Conservation (phyloP, 768 basidiomycete genomes). For the Megacollybia marginata region DNA sequence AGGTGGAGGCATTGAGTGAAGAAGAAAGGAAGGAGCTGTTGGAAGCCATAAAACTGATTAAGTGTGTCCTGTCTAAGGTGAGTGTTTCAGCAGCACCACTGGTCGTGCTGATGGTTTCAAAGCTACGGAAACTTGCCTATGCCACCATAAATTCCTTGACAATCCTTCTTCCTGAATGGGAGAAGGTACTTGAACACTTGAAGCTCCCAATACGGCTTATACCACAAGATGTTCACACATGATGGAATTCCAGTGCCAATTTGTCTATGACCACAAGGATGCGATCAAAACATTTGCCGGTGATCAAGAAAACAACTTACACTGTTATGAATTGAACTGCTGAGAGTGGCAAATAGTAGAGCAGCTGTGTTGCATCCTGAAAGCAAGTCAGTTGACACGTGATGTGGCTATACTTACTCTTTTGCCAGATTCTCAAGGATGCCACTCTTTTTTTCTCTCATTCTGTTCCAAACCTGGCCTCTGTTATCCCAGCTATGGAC, state of each 20-base stretch:
- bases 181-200: not conserved
- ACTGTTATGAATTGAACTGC: no score
- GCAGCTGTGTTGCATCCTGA: no score
- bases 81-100: not conserved
- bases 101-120: not conserved
- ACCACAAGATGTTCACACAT: constrained; percentile 4
- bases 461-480: not conserved
- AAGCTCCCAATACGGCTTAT: not conserved
- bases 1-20: not conserved
- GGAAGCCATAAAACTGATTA: not conserved
- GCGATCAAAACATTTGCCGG: no score
- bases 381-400: no score
- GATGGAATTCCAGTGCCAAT: constrained; percentile 19
- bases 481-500: not conserved
- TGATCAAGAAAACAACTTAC: no score
- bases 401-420: no score
- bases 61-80: not conserved
- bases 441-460: constrained; percentile 7
- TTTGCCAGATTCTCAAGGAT: constrained; percentile 16
- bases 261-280: no score
- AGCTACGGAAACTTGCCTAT: constrained; percentile 12
- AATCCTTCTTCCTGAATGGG: constrained; percentile 11
- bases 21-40: not conserved
- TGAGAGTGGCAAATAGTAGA: no score
- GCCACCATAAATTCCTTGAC: constrained; percentile 13